A percentile compares a stretch with the other conserved stretches of the same genome.
phyloP scores from a whole-genome alignment of 371 early-diverging fungal genomes.

The Mortierella sp. region DNA sequence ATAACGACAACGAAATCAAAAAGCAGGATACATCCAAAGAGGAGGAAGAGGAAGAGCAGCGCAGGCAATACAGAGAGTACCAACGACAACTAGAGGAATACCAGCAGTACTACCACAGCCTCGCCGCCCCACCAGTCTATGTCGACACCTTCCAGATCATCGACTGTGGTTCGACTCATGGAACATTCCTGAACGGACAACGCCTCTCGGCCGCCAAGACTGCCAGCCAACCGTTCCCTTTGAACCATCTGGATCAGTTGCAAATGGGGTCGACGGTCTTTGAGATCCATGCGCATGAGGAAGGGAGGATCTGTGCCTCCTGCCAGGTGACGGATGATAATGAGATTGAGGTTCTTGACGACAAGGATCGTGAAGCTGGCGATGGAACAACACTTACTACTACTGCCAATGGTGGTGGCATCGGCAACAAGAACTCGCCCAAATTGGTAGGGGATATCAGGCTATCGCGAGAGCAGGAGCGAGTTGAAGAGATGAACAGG shows the following conservation, averaged over 20 bases:
- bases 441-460: conserved; percentile 33
- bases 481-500: conserved; percentile 59
- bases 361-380: conserved; percentile 26
- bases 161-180: conserved; percentile 69
- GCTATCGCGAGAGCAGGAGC: conserved; percentile 46
- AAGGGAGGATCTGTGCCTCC: conserved; percentile 60
- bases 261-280: conserved; percentile 61
- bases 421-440: conserved; percentile 7
- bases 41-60: conserved; percentile 9
- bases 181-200: conserved; percentile 65
- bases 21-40: neutral
- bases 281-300: conserved; percentile 65
- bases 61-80: conserved; percentile 31
- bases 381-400: conserved; percentile 8
- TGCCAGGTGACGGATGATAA: conserved; percentile 62
- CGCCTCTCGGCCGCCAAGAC: conserved; percentile 64
- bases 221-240: conserved; percentile 60
- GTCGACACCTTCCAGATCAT: conserved; percentile 59
- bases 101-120: conserved; percentile 42
- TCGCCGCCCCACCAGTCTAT: conserved; percentile 11
- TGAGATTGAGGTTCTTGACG: conserved; percentile 58
- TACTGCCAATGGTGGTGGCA: neutral
- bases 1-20: neutral
- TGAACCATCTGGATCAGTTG: conserved; percentile 61
- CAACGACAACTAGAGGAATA: conserved; percentile 35